Conservation (phyloP, 192 early-diverging fungal genomes). For the Backusella parvicylindrica region DNA sequence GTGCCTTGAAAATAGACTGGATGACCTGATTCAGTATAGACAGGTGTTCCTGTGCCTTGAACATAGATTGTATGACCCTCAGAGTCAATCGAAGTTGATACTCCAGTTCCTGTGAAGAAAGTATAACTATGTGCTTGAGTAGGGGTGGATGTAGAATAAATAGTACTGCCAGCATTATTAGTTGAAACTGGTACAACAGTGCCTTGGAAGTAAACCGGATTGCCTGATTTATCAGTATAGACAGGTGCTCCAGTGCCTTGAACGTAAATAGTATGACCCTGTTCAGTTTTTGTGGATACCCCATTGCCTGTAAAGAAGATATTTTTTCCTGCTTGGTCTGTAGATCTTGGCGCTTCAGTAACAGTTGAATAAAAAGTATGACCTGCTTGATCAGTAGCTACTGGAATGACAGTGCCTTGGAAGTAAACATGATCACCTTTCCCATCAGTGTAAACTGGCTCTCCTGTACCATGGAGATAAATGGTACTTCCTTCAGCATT, state of each 20-base stretch:
- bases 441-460: background rate
- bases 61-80: background rate
- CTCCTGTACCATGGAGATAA: background rate
- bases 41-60: background rate
- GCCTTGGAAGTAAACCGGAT: background rate
- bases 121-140: background rate
- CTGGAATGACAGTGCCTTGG: background rate
- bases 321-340: background rate
- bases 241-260: background rate
- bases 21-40: background rate
- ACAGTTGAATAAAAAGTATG: background rate
- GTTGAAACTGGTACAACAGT: background rate
- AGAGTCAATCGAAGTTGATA: background rate
- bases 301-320: background rate
- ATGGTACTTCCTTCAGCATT: background rate
- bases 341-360: background rate
- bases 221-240: background rate
- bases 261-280: background rate
- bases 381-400: background rate
- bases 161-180: background rate
- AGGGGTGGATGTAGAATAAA: background rate
- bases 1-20: background rate
- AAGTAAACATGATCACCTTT: background rate
- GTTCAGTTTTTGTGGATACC: background rate
- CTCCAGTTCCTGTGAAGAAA: background rate